Evolutionary conservation across 2,329 filamentous ascomycete genomes (phyloP).

Genomic region (Penicillium sclerotiorum): DNA sequence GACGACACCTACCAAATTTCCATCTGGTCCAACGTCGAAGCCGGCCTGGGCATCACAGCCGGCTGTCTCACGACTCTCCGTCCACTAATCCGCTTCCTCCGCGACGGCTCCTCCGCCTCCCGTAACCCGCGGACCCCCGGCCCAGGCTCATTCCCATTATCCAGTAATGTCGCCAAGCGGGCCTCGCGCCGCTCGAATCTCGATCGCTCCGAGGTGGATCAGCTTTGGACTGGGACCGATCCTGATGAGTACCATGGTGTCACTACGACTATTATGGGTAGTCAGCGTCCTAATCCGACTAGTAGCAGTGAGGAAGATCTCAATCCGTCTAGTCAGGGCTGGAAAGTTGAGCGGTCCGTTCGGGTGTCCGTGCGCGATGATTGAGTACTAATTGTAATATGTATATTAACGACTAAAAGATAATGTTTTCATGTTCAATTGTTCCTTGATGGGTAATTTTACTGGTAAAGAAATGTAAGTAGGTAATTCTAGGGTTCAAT

Average conservation of each 20-base stretch:
- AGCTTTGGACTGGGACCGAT: slow-evolving; percentile 24
- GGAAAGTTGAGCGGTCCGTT: slow-evolving; percentile 26
- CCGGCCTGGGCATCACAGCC: slow-evolving; percentile 42
- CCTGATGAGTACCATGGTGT: slow-evolving; percentile 24
- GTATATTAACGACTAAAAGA: background rate
- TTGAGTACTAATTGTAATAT: slow-evolving; percentile 3
- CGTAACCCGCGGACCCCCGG: slow-evolving; percentile 13
- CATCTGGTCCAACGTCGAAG: slow-evolving; percentile 40
- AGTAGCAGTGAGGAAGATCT: slow-evolving; percentile 28
- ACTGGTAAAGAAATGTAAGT: too few relatives aligned
- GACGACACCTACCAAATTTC: slow-evolving; percentile 49
- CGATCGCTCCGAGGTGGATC: slow-evolving; percentile 8
- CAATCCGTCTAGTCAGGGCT: slow-evolving; percentile 12
- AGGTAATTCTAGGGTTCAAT: too few relatives aligned
- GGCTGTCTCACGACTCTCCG: slow-evolving; percentile 43
- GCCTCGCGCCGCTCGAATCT: slow-evolving; percentile 11
- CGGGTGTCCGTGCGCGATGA: slow-evolving; percentile 22
- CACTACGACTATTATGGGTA: slow-evolving; percentile 28
- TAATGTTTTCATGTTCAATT: background rate
- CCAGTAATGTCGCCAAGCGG: slow-evolving; percentile 18
- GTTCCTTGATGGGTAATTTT: too few relatives aligned
- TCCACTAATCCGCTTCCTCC: slow-evolving; percentile 46
- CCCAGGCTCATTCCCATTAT: slow-evolving; percentile 22
- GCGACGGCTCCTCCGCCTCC: slow-evolving; percentile 24
- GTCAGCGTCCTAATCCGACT: slow-evolving; percentile 4